Evolutionary conservation across 768 basidiomycete species (phyloP).

Genomic region (Amanita fuliginea): DNA sequence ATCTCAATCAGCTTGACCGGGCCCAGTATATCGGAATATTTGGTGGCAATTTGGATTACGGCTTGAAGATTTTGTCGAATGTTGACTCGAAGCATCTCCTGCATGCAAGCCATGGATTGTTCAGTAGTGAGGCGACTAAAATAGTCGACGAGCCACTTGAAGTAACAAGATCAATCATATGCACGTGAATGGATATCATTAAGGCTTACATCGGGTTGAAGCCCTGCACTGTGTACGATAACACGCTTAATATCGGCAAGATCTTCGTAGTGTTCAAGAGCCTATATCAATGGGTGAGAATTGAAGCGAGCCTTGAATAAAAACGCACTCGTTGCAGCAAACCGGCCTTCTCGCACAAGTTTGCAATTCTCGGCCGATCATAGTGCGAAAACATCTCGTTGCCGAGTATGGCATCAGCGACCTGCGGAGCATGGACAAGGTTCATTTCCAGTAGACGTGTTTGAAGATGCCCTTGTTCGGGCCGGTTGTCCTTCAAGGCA

Average conservation of each 20-base stretch:
- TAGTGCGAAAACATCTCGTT: constrained; percentile 99
- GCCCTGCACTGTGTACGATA: constrained; percentile 80
- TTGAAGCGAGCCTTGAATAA: not conserved
- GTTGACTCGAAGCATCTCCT: constrained; percentile 95
- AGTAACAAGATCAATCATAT: constrained; percentile 3
- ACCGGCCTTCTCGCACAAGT: constrained; percentile 97
- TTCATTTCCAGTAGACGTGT: constrained; percentile 98
- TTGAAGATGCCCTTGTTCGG: constrained; percentile 92
- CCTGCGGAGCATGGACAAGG: constrained; percentile 92
- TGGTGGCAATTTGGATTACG: constrained; percentile 95
- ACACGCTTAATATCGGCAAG: constrained; percentile 98
- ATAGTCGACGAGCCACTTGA: constrained; percentile 91
- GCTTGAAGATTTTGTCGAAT: constrained; percentile 96
- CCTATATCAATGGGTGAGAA: constrained; percentile 36
- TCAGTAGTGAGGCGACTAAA: constrained; percentile 96
- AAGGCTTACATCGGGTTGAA: constrained; percentile 66
- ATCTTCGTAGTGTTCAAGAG: constrained; percentile 97
- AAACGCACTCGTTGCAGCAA: constrained; percentile 75
- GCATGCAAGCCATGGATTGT: constrained; percentile 90
- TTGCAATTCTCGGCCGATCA: constrained; percentile 92
- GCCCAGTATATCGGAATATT: constrained; percentile 96
- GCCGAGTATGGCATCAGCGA: constrained; percentile 96
- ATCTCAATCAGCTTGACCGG: constrained; percentile 97
- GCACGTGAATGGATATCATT: not conserved
- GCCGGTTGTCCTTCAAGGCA: constrained; percentile 96